Conservation (phyloP, 139 green algal genomes). For the Astrephomene gubernaculifera region DNA sequence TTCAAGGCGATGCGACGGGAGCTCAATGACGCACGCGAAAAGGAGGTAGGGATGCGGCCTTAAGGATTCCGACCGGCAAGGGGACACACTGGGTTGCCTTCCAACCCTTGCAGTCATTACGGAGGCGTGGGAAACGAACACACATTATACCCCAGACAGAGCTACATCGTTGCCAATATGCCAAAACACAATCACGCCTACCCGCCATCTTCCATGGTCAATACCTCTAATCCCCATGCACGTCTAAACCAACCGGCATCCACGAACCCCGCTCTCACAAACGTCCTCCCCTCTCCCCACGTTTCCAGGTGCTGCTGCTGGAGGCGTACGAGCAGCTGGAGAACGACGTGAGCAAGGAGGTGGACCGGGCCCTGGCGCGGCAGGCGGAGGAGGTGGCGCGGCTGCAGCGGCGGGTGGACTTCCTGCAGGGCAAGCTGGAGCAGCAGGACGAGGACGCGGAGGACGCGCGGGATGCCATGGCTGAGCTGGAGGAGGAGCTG, state of each 20-base stretch:
- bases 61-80: no score
- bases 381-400: slow-evolving; percentile 60
- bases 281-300: no score
- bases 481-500: slow-evolving; percentile 55
- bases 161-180: no score
- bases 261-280: no score
- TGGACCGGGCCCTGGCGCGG: slow-evolving; percentile 69
- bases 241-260: no score
- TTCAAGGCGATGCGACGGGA: slow-evolving; percentile 51
- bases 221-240: no score
- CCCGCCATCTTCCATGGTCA: no score
- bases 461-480: slow-evolving; percentile 1
- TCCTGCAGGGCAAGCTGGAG: slow-evolving; percentile 63
- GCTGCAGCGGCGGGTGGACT: slow-evolving; percentile 53
- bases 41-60: slow-evolving; percentile 54
- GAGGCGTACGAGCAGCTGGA: slow-evolving; percentile 88
- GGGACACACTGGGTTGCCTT: no score
- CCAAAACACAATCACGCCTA: no score
- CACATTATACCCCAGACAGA: no score
- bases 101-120: no score
- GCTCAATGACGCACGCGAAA: slow-evolving; percentile 60
- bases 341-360: slow-evolving; percentile 70
- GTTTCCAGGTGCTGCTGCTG: slow-evolving; percentile 78
- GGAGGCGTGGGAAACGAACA: no score
- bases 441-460: slow-evolving; percentile 51